Conservation (phyloP, 768 basidiomycete genomes). For the Kwoniella europaea region DNA sequence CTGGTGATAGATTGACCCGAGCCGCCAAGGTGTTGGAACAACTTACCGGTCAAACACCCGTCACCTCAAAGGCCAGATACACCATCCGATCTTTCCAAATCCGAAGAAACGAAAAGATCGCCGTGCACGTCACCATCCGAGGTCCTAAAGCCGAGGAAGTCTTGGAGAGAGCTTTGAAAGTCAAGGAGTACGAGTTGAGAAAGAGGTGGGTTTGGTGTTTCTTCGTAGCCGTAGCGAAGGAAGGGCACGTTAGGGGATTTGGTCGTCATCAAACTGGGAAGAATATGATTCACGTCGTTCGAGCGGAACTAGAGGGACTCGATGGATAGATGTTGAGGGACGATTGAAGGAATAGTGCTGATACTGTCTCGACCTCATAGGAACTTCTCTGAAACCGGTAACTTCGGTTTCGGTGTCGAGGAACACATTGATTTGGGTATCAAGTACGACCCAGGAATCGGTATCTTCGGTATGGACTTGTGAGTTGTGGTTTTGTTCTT, state of each 20-base stretch:
- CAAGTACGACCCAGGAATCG: constrained; percentile 96
- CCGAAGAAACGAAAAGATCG: constrained; percentile 99
- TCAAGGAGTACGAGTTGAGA: constrained; percentile 99
- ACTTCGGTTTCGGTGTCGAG: constrained; percentile 99
- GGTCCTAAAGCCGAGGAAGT: constrained; percentile 99
- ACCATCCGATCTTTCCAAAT: constrained; percentile 99
- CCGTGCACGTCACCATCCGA: constrained; percentile 96
- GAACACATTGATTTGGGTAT: constrained; percentile 97
- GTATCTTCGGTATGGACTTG: constrained; percentile 99
- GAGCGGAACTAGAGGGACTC: background rate
- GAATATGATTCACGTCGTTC: background rate
- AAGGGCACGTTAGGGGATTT: background rate
- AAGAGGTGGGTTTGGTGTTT: constrained; percentile 61
- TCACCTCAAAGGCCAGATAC: constrained; percentile 99
- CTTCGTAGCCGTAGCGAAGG: background rate
- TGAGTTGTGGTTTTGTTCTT: constrained; percentile 63
- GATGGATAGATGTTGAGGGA: background rate
- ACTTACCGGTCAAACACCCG: constrained; percentile 98
- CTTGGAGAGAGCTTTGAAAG: constrained; percentile 96
- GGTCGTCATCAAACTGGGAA: background rate
- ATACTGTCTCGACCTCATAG: constrained; percentile 50
- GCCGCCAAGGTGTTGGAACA: constrained; percentile 99
- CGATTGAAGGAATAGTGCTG: constrained; percentile 7
- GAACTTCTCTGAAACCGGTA: constrained; percentile 98
- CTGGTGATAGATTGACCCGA: constrained; percentile 97